These are phyloP conservation scores for Ustilago hordei DNA, from an alignment of 1,284 basidiomycete genomes.

Conservation along the genomic window DNA sequence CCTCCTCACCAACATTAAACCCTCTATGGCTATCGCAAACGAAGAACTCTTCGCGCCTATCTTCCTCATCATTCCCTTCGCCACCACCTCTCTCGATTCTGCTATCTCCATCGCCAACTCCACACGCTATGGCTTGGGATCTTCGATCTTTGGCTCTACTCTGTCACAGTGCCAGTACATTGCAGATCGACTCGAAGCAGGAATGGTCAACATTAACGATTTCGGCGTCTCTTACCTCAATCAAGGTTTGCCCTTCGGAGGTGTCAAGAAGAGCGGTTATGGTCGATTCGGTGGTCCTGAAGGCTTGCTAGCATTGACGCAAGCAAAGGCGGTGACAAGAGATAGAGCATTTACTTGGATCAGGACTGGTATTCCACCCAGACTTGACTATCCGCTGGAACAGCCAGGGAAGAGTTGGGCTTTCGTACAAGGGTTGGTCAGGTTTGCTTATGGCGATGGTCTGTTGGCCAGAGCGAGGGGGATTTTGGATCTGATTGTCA, in stretches of 20 bases:
- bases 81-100: constrained; percentile 81
- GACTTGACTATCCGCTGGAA: constrained; percentile 68
- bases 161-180: constrained; percentile 81
- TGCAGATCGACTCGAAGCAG: constrained; percentile 83
- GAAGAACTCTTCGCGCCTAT: constrained; percentile 66
- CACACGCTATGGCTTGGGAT: constrained; percentile 90
- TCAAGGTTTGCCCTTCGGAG: constrained; percentile 94
- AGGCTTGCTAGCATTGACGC: constrained; percentile 86
- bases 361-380: constrained; percentile 83
- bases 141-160: constrained; percentile 90
- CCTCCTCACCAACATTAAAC: constrained; percentile 83
- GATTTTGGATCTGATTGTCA: constrained; percentile 21
- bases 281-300: constrained; percentile 77
- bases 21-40: constrained; percentile 64
- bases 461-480: constrained; percentile 8
- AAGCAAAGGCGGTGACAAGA: constrained; percentile 84
- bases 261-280: constrained; percentile 75
- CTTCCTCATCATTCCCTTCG: constrained; percentile 63
- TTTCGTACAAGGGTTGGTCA: constrained; percentile 36
- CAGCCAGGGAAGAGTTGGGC: constrained; percentile 25
- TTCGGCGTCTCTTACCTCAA: constrained; percentile 90
- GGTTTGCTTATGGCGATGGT: constrained; percentile 32
- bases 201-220: constrained; percentile 92
- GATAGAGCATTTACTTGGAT: constrained; percentile 86
- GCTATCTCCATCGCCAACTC: constrained; percentile 87